Evolutionary conservation across 2,329 filamentous ascomycete species (phyloP), one percentile per base, ranked within the genome.

Genomic region (Waltergamsia citrina): DNA sequence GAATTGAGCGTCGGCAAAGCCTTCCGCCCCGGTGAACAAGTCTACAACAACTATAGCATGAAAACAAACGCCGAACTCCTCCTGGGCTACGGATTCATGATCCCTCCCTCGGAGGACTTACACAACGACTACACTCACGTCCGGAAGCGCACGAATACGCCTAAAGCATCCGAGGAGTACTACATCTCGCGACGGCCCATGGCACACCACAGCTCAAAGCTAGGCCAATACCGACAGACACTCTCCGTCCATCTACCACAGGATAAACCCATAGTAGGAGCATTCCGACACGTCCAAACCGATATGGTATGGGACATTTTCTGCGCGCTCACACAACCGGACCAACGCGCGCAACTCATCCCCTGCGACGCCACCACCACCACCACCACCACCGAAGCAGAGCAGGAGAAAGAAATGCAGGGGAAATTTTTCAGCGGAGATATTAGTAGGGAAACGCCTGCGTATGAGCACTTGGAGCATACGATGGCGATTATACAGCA

Each of bases 31-130:
- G 74, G 77, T 0, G 53, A 72, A 20, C 71, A 77, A 43, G 53
- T 77, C 17, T 78, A 67, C 46, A 84, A 85, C 59, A 85, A 84
- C 51, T 87, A 87, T 48, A 81, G 81, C 20, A 53, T 62, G 47
- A 83, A 85, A 54, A 83, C 80, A 6, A 87, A 86, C 46, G 80
- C 78, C 38, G 79, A 85, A 56, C 59, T 81, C 17, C 62, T 81
- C 2, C 57, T 81, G 3, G 75, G 69, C 0, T 81, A 81, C 46
- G 74, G 75, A 3, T 81, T 81, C 47, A 62, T 71, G 41, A 48
- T 79, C 0, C 63, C 67, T 2, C 56, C 64, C 34, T 62, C 60
- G 0, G 51, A 55, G 0, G 51, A 47, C 5, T 54, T 76, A 36
- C 72, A 78, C 48, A 77, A 77, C 43, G 73, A 77, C 49, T 77